Evolutionary conservation across 176 grass and related monocot species (phyloP).

Genomic region (Zoysia japonica): DNA sequence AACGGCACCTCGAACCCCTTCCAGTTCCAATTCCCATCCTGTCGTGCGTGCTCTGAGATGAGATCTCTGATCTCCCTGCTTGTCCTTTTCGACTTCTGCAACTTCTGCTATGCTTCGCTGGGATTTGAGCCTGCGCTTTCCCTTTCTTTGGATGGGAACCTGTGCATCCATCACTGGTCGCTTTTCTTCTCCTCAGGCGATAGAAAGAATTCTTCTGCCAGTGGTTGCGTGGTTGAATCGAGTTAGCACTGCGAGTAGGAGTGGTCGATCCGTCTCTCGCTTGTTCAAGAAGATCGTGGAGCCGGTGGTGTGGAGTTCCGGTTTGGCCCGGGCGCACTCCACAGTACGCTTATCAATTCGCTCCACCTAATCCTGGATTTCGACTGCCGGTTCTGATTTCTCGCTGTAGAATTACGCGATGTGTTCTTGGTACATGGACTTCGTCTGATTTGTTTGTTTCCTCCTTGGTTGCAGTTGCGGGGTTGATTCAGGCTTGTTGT

Average conservation of each 20-base stretch:
- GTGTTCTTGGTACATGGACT: background rate
- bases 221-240: conserved; percentile 6
- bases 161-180: conserved; percentile 5
- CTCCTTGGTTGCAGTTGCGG: conserved; percentile 22
- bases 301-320: background rate
- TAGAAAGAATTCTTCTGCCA: background rate
- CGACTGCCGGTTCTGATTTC: conserved; percentile 33
- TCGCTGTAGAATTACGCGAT: background rate
- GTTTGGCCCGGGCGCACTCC: conserved; percentile 22
- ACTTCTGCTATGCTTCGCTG: background rate
- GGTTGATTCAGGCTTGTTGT: background rate
- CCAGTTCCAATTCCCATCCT: background rate
- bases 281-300: conserved; percentile 2
- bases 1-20: background rate
- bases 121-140: conserved; percentile 34
- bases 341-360: conserved; percentile 13
- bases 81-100: too few relatives aligned
- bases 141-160: background rate
- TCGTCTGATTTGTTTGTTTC: conserved; percentile 34
- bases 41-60: background rate
- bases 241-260: background rate
- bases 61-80: background rate
- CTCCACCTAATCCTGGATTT: conserved; percentile 44
- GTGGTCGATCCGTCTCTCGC: background rate
- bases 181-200: background rate